Conservation (phyloP, 345 rosid genomes). For the Theobroma cacao region DNA sequence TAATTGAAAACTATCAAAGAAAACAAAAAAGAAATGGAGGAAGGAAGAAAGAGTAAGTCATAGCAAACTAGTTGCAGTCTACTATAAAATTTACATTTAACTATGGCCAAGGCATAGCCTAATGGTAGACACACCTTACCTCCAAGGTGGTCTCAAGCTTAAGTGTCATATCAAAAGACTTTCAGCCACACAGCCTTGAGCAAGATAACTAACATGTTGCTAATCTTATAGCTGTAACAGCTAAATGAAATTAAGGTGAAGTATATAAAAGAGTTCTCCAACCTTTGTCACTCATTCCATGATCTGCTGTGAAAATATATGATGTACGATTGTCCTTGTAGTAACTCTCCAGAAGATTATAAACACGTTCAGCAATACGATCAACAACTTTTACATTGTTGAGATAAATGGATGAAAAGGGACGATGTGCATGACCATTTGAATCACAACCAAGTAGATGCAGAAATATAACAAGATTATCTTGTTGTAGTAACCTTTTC, state of each 20-base stretch:
- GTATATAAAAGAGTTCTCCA: slow-evolving; percentile 6
- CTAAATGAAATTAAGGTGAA: background rate
- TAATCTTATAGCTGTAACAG: background rate
- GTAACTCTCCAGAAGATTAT: slow-evolving; percentile 77
- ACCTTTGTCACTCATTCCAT: slow-evolving; percentile 99
- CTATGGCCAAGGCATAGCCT: slow-evolving; percentile 5
- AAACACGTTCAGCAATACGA: slow-evolving; percentile 69
- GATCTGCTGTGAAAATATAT: slow-evolving; percentile 93
- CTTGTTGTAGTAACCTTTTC: slow-evolving; percentile 74
- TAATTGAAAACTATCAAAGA: background rate
- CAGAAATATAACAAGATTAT: slow-evolving; percentile 82
- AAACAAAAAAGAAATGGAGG: background rate
- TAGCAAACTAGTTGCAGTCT: background rate
- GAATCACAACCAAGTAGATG: slow-evolving; percentile 99
- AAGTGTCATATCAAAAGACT: background rate
- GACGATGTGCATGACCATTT: slow-evolving; percentile 97
- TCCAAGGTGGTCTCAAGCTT: background rate
- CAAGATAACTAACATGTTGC: slow-evolving; percentile 3
- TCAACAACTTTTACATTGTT: slow-evolving; percentile 96
- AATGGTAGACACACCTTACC: background rate
- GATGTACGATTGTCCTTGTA: slow-evolving; percentile 86
- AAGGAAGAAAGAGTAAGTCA: background rate
- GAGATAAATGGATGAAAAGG: slow-evolving; percentile 88
- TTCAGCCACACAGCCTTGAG: background rate
- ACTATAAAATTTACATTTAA: background rate